Conservation (phyloP, 1,284 basidiomycete species). For the Inonotus hispidus region DNA sequence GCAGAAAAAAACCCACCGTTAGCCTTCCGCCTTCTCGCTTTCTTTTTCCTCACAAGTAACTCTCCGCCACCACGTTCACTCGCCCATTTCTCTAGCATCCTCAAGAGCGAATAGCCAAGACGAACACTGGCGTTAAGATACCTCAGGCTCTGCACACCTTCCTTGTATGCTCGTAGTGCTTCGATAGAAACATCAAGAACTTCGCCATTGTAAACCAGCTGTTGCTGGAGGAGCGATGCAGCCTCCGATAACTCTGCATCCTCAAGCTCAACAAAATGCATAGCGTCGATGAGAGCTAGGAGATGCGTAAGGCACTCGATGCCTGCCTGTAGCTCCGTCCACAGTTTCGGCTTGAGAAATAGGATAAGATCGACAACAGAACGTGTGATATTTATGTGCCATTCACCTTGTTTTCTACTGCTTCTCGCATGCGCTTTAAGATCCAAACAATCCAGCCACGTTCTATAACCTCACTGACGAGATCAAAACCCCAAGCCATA, state of each 20-base stretch:
- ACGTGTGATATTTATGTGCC: background rate
- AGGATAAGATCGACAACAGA: background rate
- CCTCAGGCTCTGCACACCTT: constrained; percentile 60
- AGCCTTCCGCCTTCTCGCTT: constrained; percentile 46
- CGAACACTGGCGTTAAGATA: constrained; percentile 84
- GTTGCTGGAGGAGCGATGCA: constrained; percentile 76
- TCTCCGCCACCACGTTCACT: constrained; percentile 51
- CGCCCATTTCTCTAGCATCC: constrained; percentile 84
- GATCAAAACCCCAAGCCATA: constrained; percentile 57
- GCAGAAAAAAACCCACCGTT: constrained; percentile 30
- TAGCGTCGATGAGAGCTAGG: constrained; percentile 74
- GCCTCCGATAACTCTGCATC: constrained; percentile 67
- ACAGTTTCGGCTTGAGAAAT: constrained; percentile 67
- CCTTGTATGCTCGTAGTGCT: constrained; percentile 70
- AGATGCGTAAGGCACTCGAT: constrained; percentile 90
- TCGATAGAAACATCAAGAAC: constrained; percentile 83
- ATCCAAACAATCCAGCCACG: constrained; percentile 86
- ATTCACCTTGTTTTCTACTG: constrained; percentile 82
- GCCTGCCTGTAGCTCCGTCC: constrained; percentile 93
- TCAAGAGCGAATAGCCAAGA: constrained; percentile 75
- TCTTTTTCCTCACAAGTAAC: constrained; percentile 76
- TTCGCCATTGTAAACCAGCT: constrained; percentile 90
- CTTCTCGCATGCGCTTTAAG: constrained; percentile 78
- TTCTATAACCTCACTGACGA: constrained; percentile 82
- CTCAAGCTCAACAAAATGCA: constrained; percentile 33